phyloP scores from a whole-genome alignment of 108 stramenopile genomes.

The Hondaea fermentalgiana region DNA sequence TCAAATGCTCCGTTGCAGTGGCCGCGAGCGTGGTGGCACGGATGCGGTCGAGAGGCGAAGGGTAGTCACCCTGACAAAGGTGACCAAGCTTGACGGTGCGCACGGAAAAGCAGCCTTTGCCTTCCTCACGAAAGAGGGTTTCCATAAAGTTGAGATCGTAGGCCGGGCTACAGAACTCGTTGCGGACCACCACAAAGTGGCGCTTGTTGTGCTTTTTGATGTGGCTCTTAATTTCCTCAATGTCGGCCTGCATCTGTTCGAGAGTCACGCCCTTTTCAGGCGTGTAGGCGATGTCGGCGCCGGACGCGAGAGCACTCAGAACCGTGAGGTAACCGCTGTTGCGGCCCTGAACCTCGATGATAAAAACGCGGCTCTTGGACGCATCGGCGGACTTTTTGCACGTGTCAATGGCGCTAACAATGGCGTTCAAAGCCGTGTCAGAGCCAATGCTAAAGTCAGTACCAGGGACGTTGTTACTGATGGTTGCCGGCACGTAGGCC shows the following conservation, averaged over 20 bases:
- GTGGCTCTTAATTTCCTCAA: neutral
- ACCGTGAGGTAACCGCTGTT: neutral
- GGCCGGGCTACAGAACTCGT: neutral
- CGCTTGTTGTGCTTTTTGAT: neutral
- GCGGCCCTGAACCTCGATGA: constrained; percentile 4
- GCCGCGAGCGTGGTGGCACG: neutral
- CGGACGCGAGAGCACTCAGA: neutral
- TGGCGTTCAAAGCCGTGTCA: constrained; percentile 6
- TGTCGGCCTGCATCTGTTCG: constrained; percentile 4
- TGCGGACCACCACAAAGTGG: neutral
- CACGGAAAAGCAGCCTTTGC: constrained; percentile 1
- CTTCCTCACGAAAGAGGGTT: neutral
- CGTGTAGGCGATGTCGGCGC: neutral
- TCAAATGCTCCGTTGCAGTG: neutral
- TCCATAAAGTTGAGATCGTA: constrained; percentile 10
- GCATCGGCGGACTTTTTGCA: constrained; percentile 17
- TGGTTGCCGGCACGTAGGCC: constrained; percentile 7
- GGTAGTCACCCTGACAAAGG: neutral
- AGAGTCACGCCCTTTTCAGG: neutral
- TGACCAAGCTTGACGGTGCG: constrained; percentile 7
- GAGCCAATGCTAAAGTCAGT: constrained; percentile 6
- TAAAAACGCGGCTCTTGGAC: constrained; percentile 7
- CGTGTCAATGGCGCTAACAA: neutral
- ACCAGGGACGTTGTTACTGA: neutral
- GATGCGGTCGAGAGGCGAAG: neutral